Conservation (phyloP, 371 early-diverging fungal species). For the Dichotomocladium elegans region DNA sequence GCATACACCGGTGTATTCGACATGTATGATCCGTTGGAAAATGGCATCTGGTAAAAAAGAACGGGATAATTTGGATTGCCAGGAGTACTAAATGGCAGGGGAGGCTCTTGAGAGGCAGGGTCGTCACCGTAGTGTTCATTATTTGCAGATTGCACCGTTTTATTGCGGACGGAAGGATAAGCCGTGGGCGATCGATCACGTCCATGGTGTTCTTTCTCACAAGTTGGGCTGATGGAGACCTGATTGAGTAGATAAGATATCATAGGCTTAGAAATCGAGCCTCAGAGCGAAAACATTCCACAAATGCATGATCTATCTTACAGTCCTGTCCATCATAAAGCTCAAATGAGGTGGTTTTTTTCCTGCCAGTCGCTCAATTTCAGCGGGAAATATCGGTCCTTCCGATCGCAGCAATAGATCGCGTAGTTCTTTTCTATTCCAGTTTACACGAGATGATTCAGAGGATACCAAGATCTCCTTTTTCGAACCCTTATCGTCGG, state of each 20-base stretch:
- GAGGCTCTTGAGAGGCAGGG: too few relatives aligned
- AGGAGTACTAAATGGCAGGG: neutral
- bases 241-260: too few relatives aligned
- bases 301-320: too few relatives aligned
- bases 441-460: neutral
- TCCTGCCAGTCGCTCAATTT: slow-evolving; percentile 18
- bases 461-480: neutral
- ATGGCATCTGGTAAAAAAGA: slow-evolving; percentile 18
- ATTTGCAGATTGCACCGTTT: too few relatives aligned
- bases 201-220: too few relatives aligned
- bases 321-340: slow-evolving; percentile 20
- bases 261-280: too few relatives aligned
- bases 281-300: too few relatives aligned
- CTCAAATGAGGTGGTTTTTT: slow-evolving; percentile 24
- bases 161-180: too few relatives aligned
- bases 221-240: too few relatives aligned
- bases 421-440: slow-evolving; percentile 4
- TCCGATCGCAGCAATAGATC: slow-evolving; percentile 12
- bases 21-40: neutral
- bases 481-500: neutral
- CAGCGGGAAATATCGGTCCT: slow-evolving; percentile 25
- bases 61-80: slow-evolving; percentile 11
- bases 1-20: slow-evolving; percentile 2
- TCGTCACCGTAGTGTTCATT: too few relatives aligned
- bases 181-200: too few relatives aligned